phyloP scores from a whole-genome alignment of 805 yeast species.

The Kuraishia hungarica region DNA sequence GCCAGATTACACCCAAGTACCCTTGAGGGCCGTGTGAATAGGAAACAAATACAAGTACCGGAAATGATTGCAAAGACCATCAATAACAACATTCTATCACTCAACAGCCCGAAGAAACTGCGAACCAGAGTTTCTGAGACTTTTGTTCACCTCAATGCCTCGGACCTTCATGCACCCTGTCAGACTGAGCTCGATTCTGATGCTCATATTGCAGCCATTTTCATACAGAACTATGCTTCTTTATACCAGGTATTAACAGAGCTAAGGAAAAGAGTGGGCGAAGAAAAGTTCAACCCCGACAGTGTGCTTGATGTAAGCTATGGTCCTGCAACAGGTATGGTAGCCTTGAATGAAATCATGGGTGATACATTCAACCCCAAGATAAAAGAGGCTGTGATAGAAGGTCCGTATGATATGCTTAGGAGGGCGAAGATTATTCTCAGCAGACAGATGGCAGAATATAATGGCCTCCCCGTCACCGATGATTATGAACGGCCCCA shows the following conservation, averaged over 20 bases:
- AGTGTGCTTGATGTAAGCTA: constrained; percentile 71
- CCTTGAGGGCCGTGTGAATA: constrained; percentile 42
- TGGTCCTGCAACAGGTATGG: constrained; percentile 90
- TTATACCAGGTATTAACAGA: constrained; percentile 59
- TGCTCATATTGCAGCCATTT: constrained; percentile 71
- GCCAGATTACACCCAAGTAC: constrained; percentile 56
- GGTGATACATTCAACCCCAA: constrained; percentile 54
- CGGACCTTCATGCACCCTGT: constrained; percentile 38
- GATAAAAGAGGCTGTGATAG: constrained; percentile 61
- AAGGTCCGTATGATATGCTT: constrained; percentile 67
- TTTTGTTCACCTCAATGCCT: constrained; percentile 32
- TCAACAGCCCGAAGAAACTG: constrained; percentile 55
- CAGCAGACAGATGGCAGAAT: constrained; percentile 57
- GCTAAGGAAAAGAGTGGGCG: constrained; percentile 46
- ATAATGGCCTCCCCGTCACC: constrained; percentile 7
- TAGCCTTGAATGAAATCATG: constrained; percentile 80
- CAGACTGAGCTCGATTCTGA: constrained; percentile 51
- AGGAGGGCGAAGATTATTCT: constrained; percentile 70
- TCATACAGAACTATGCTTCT: constrained; percentile 75
- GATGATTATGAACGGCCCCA: constrained; percentile 7
- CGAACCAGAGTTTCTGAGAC: constrained; percentile 43
- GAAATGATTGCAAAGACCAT: constrained; percentile 46
- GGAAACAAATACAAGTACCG: constrained; percentile 48
- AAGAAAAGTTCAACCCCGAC: constrained; percentile 47
- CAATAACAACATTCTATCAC: constrained; percentile 50